Evolutionary conservation across 306 rosid species (phyloP).

Genomic region (Hippophae gyantsensis): DNA sequence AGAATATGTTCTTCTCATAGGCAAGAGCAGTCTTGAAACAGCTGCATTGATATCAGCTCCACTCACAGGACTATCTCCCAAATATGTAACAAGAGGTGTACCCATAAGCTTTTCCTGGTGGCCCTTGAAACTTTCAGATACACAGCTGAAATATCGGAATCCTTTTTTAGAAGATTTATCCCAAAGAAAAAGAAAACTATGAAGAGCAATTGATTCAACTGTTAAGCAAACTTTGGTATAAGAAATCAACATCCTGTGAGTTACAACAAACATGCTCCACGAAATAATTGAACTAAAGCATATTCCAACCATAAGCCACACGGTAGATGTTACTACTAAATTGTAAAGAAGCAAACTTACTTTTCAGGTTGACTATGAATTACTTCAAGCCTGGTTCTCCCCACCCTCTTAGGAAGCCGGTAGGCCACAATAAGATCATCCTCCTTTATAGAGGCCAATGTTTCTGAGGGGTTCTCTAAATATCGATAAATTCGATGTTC

Average conservation of each 20-base stretch:
- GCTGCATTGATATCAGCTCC: conserved; percentile 49
- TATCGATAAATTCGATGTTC: conserved; percentile 30
- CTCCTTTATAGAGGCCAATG: conserved; percentile 51
- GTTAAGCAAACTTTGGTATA: too few species aligned
- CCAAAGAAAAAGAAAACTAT: not conserved
- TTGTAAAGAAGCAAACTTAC: conserved; percentile 34
- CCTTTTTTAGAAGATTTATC: conserved; percentile 4
- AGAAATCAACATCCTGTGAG: not conserved
- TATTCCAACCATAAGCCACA: too few species aligned
- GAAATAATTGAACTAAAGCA: not conserved
- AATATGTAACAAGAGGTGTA: conserved; percentile 70
- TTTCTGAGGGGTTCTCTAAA: conserved; percentile 47
- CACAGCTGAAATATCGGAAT: conserved; percentile 29
- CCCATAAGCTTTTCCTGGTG: conserved; percentile 70
- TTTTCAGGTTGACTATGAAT: conserved; percentile 32
- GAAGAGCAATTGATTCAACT: too few species aligned
- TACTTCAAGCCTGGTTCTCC: conserved; percentile 34
- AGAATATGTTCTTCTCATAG: conserved; percentile 52
- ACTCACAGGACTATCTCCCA: conserved; percentile 44
- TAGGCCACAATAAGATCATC: conserved; percentile 71
- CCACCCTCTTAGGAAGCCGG: conserved; percentile 45
- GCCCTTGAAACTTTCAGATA: conserved; percentile 45
- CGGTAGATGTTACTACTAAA: not conserved
- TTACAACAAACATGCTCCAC: not conserved
- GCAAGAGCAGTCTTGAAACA: conserved; percentile 55